Evolutionary conservation across 2,329 filamentous ascomycete species (phyloP), one percentile per base, ranked within the genome.

Genomic region (Colletotrichum neosansevieriae): DNA sequence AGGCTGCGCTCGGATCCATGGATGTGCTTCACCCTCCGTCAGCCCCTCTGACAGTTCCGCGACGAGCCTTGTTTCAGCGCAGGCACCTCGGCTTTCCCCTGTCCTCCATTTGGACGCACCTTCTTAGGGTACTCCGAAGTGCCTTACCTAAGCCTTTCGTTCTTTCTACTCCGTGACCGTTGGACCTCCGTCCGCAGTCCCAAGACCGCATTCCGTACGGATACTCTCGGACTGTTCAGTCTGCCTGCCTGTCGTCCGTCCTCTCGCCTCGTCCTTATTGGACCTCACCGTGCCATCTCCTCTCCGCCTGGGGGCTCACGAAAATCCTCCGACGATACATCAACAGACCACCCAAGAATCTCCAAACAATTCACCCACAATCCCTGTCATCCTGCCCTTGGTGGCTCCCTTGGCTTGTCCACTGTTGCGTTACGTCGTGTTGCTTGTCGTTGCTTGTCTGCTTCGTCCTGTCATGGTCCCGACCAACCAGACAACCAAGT

Each of bases 51-150:
- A 78, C 77, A 74, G 47, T 71, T 63, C 70, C 75, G 77, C 76
- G 75, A 78, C 77, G 65, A 34, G 67, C 67, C 74, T 68, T 62
- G 77, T 79, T 78, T 79, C 77, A 78, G 21, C 21, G n/a, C n/a
- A n/a, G n/a, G n/a, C n/a, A n/a, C n/a, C n/a, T n/a, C n/a, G n/a
- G n/a, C n/a, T n/a, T n/a, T n/a, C n/a, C n/a, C n/a, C n/a, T n/a
- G n/a, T n/a, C n/a, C n/a, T n/a, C n/a, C n/a, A n/a, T n/a, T n/a
- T n/a, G n/a, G n/a, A n/a, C n/a, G n/a, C n/a, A n/a, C n/a, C n/a
- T n/a, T n/a, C n/a, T n/a, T n/a, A n/a, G n/a, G n/a, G 24, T 29
- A 29, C 29, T 29, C 7, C 29, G 29, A 29, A 29, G 29, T 29
- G 36, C 13, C 11, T 38, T 38, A 38, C 36, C 36, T 38, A 38